Base-by-base conservation (phyloP, 2,329 filamentous ascomycete species). In the Westerdykella ornata region DNA sequence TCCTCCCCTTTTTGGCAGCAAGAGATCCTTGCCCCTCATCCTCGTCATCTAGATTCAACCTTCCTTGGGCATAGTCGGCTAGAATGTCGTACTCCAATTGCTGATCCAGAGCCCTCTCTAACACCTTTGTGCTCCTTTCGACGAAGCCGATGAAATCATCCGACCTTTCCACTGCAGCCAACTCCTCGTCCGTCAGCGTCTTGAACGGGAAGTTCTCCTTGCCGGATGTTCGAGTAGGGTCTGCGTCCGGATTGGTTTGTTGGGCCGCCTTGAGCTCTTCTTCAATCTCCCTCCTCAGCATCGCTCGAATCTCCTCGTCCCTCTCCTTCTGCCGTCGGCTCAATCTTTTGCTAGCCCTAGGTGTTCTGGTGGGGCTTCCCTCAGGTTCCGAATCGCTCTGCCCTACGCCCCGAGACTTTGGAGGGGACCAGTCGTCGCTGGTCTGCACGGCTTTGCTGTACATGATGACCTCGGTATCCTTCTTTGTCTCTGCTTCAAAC, bases 381-480 rank as follows among this genome's bases (percentile, higher is more conserved):
- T 81, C 81, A 17, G 78, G 75, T 20, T 78, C 77, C 7, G 79
- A 75, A 42, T 65, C 68, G 36, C 74, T 72, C 3, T 72, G 74
- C 38, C 75, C 73, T 1, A 75, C 68, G 22, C 74, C 72, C 26
- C 74, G 70, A 19, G 76, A 70, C 42, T 73, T 70, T 4, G 73
- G 71, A 5, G 68, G 68, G 14, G 74, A 72, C 80, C 85, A 85
- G 48, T 83, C 80, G 56, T 88, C 84, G 16, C 84, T 80, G 13
- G 92, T 96, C 67, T 98, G 94, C 16, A 97, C 88, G 42, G 82
- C 89, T 71, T 96, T 97, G 74, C 86, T 97, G 73, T 98, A 98
- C 39, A 88, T 94, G 60, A 94, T 88, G 45, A 94, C 75, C 66
- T 98, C 92, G 38, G 53, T 56, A 50, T 71, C 70, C 26, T 74